A percentile compares a stretch with the other conserved stretches of the same genome.
Conservation (phyloP, 345 rosid species). For the Eucalyptus marginata region DNA sequence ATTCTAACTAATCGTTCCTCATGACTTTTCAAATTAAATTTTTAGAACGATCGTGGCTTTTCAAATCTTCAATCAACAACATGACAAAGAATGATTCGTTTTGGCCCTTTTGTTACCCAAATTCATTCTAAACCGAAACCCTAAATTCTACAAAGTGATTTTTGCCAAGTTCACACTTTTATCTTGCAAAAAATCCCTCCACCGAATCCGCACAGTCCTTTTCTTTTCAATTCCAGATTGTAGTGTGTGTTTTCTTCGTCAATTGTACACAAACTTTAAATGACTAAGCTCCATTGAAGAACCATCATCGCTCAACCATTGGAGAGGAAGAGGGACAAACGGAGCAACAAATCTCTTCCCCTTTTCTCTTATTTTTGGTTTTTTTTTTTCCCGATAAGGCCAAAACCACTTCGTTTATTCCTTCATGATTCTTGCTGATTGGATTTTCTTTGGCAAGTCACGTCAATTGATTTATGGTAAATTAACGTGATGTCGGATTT, state of each 20-base stretch:
- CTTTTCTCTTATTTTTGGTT: not conserved
- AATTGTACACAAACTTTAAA: not conserved
- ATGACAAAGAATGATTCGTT: not conserved
- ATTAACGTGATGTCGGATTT: not conserved
- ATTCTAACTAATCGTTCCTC: rapidly evolving
- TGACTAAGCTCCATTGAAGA: not conserved
- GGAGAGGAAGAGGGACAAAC: not conserved
- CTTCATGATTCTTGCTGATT: not conserved
- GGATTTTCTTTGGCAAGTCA: not conserved
- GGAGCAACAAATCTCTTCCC: not conserved
- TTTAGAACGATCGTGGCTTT: rapidly evolving
- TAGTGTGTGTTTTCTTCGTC: not conserved
- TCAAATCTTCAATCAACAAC: not conserved
- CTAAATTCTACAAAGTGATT: not conserved
- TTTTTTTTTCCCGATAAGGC: not conserved
- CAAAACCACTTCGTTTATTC: not conserved
- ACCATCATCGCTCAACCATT: not conserved
- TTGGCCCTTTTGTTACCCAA: not conserved
- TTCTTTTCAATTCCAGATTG: not conserved
- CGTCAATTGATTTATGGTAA: not conserved
- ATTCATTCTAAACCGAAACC: not conserved
- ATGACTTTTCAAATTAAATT: not conserved
- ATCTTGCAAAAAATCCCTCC: not conserved
- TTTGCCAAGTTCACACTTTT: not conserved
- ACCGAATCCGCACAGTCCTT: not conserved